phyloP scores from a whole-genome alignment of 257 asterid genomes.

The Salvia splendens region DNA sequence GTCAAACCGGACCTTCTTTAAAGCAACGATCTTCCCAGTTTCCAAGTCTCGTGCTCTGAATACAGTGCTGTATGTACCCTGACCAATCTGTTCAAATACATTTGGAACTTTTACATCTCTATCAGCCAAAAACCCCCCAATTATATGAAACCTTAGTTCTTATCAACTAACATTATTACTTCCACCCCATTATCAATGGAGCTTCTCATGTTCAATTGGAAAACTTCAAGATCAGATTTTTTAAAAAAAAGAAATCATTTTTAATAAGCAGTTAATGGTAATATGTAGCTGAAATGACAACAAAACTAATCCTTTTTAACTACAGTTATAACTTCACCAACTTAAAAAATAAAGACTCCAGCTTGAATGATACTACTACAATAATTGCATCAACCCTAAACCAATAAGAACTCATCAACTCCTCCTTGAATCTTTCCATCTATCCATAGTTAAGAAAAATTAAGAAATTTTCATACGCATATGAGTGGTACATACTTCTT shows the following conservation, averaged over 20 bases:
- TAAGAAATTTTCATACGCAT: neutral
- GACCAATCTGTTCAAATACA: constrained; percentile 70
- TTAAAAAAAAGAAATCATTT: neutral
- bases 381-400: neutral
- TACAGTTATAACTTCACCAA: neutral
- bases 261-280: neutral
- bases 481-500: neutral
- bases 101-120: neutral
- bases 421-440: neutral
- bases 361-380: neutral
- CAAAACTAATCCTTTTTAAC: neutral
- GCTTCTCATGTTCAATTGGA: no score
- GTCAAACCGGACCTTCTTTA: constrained; percentile 94
- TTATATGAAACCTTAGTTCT: no score
- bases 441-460: neutral
- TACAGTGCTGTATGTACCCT: constrained; percentile 94
- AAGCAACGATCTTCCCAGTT: constrained; percentile 71
- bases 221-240: no score
- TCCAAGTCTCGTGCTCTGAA: constrained; percentile 90
- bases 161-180: neutral
- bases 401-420: neutral
- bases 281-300: neutral
- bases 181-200: neutral
- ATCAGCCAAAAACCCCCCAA: constrained; percentile 12
- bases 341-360: no score